Base-by-base conservation (phyloP, 441 rosid species). In the Eutrema salsugineum region DNA sequence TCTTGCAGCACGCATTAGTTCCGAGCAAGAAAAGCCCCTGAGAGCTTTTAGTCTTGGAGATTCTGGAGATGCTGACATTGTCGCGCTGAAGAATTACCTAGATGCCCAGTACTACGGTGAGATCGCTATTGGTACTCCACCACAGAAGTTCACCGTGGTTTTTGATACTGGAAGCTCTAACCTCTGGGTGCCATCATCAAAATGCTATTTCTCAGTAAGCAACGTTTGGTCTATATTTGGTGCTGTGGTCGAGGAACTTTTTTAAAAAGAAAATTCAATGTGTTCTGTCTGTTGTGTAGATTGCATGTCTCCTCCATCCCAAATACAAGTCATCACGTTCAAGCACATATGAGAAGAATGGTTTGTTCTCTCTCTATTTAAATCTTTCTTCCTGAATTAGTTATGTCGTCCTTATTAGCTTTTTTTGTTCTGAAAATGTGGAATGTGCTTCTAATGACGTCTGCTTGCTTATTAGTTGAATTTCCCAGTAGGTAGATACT, bases 61-160 rank as follows among this genome's bases (percentile, higher is more conserved):
- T 20, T 63, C 78, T 10, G 76, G 58, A 7, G 76, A 76, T 16
- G 71, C 81, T n/a, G 86, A 77, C 27, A 49, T 82, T 43, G 80
- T 89, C 12, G 71, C 83, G 78, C 78, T 93, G 24, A 93, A 91
- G 83, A 89, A 89, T 69, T 93, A 87, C 78, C 79, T 85, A 10
- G 96, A 86, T 65, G 79, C 82, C 53, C 98, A 93, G 78, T 93
- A 93, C 74, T 93, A 88, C 69, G 97, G 96, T 66, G 93, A 94
- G 88, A 83, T 94, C 63, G 94, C 88, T 43, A 84, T 89, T 38
- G 93, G 93, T 74, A 83, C 91, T 69, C 93, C 93, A 16, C 83
- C 89, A 5, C 93, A 88, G 72, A 82, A 78, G 65, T 88, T 88
- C 82, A 88, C 89, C 1, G 91, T 86, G 59, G 80, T 88, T 49